phyloP scores from a whole-genome alignment of 768 basidiomycete species.

The Collybia sordida region DNA sequence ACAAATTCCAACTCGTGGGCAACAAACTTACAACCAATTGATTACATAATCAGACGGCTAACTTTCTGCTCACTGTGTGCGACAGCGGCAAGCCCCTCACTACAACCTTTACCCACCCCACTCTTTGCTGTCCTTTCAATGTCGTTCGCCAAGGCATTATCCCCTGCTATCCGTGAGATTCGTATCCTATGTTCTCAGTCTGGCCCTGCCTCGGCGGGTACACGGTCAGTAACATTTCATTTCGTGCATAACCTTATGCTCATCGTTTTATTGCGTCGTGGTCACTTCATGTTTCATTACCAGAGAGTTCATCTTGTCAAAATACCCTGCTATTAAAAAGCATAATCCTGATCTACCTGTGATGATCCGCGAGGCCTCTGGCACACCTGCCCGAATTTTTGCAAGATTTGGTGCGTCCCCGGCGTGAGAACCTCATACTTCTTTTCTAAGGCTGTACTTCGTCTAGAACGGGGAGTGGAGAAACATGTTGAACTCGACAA shows the following conservation, averaged over 20 bases:
- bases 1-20: slow-evolving; percentile 12
- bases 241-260: not conserved
- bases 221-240: slow-evolving; percentile 49
- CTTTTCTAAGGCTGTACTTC: slow-evolving; percentile 8
- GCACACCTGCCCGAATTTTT: slow-evolving; percentile 80
- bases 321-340: slow-evolving; percentile 75
- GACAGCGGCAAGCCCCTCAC: too few species aligned
- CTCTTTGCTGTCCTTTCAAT: slow-evolving; percentile 28
- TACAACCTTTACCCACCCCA: slow-evolving; percentile 9
- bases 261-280: not conserved
- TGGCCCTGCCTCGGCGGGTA: slow-evolving; percentile 73
- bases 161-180: slow-evolving; percentile 78
- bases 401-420: slow-evolving; percentile 75
- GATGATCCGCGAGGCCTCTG: slow-evolving; percentile 76
- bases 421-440: slow-evolving; percentile 5
- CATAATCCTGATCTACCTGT: slow-evolving; percentile 86
- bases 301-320: slow-evolving; percentile 78
- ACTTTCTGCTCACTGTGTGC: slow-evolving; percentile 5
- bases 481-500: slow-evolving; percentile 80
- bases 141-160: slow-evolving; percentile 73
- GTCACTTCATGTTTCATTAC: slow-evolving; percentile 9
- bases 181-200: slow-evolving; percentile 81
- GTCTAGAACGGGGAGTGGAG: slow-evolving; percentile 75
- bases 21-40: slow-evolving; percentile 19
- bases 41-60: slow-evolving; percentile 31